Percentiles rank a stretch among this genome's conserved stretches.
Evolutionary conservation across 208 protist species (phyloP).

Genomic region (Cochliopodium minus): DNA sequence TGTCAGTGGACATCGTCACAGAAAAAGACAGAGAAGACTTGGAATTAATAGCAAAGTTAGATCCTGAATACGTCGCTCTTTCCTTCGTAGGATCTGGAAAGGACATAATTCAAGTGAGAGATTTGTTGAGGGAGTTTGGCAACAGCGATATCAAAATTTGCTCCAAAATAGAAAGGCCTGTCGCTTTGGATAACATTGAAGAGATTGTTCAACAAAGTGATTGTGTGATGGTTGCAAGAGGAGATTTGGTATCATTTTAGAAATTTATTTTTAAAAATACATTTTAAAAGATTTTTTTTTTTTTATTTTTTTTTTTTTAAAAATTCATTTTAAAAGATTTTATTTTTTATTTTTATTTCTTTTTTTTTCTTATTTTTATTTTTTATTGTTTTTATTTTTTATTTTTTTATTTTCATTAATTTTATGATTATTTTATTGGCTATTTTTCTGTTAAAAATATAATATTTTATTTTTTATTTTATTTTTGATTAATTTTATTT

Average conservation of each 20-base stretch:
- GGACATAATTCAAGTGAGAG: constrained; percentile 75
- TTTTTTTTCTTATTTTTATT: too few species aligned
- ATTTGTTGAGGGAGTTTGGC: constrained; percentile 16
- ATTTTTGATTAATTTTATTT: too few species aligned
- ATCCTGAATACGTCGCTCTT: constrained; percentile 92
- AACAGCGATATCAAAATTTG: constrained; percentile 77
- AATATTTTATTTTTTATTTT: too few species aligned
- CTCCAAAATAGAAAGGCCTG: constrained; percentile 96
- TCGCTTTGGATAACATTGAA: constrained; percentile 89
- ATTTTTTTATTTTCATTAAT: too few species aligned
- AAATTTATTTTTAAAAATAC: constrained; percentile 20
- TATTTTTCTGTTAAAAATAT: too few species aligned
- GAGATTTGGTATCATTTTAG: constrained; percentile 27
- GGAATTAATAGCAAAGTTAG: constrained; percentile 72
- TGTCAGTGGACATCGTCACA: constrained; percentile 45
- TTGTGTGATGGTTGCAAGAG: constrained; percentile 95
- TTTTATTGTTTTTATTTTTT: too few species aligned
- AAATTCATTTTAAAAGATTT: too few species aligned
- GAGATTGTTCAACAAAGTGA: constrained; percentile 85
- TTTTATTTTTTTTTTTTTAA: too few species aligned
- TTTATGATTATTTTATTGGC: too few species aligned
- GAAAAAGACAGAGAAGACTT: constrained; percentile 76
- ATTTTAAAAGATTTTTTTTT: too few species aligned
- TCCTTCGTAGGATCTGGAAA: constrained; percentile 86
- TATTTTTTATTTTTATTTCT: too few species aligned